Base-by-base conservation (phyloP, 345 rosid genomes). In the Capsella bursapastoris region DNA sequence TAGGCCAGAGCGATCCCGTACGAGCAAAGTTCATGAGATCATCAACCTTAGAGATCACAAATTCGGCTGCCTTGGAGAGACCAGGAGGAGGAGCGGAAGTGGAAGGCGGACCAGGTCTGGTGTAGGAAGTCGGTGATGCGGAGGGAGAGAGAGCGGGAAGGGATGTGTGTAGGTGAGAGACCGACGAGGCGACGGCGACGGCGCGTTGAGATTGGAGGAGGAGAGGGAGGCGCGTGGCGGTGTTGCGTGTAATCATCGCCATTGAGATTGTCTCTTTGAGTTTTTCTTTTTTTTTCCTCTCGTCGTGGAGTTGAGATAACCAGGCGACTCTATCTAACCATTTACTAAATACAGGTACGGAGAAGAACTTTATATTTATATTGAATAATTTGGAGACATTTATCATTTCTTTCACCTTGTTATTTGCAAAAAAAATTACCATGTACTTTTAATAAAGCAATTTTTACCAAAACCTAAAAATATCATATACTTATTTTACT, bases 1-100 rank as follows among this genome's bases (percentile, higher is more conserved):
- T 95, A 68, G 99, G 99, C 99, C 99, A 95, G 77, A 95, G 88
- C 78, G 98, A 95, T 3, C 98, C 99, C 2, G 94, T 87, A 31
- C 98, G 96, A 53, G 95, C 94, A 89, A 90, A 95, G 81, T 95
- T 95, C 81, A 94, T 68, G 72, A 93, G 91, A 74, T 91, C 96
- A 62, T 94, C 98, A 10, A 94, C 97, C 82, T 94, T 94, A 1
- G 97, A 91, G 79, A 94, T 89, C 76, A 94, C 98, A 59, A 57
- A 94, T 60, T 94, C 97, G 12, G 96, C 98, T 34, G 91, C 25
- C 89, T 91, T 91, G 3, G 98, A 87, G 16, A 94, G 74, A 6
- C 97, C 95, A 1, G 88, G 49, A 18, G 85, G 87, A 22, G 88
- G 70, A 40, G 76, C 44, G 9, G 82, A 64, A n/a, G 87, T n/a